Evolutionary conservation across 148 eudicot species (phyloP), one percentile per base, ranked within the genome.

Genomic region (Fagopyrum tataricum): DNA sequence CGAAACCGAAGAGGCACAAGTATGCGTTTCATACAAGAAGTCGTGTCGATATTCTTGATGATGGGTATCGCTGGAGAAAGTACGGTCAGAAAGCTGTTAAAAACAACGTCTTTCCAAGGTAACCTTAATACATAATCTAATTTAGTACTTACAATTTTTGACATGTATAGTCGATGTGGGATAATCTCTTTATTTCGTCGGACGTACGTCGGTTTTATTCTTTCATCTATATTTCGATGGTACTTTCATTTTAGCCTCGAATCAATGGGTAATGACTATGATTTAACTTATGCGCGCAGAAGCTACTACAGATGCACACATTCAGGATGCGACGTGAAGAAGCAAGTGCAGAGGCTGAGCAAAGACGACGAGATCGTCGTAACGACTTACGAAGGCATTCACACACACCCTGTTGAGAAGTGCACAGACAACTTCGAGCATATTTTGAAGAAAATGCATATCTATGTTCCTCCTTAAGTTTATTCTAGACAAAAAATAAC

Each of bases 401-500:
- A 83, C 71, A 72, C 81, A 4, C 85, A 83, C 24, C 81, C 81
- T 8, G 84, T 84, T 37, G 86, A 84, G 55, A 81, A 83, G 55
- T 78, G 80, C 7, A 81, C 86, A 10, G 84, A 84, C 56, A 84
- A 76, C 70, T 84, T 84, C 51, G 86, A 81, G 39, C 80, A 84
- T 61, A 84, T 84, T 59, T 76, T 84, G 75, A 84, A 84, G 71
- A 82, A 84, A 81, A 84, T 84, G 86, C 86, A 84, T 14, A 81
- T 84, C 62, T 84, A 84, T 52, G 82, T 81, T 39, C 82, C 86
- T 73, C 83, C 83, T 76, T 80, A 44, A 67, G 3, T n/a, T 52
- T 5, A 4, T 4, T 59, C 37, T 31, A 1, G 37, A 31, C 7
- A 53, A 4, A 6, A 9, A 14, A 31, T 64, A 31, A 24, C 41